Evolutionary conservation across 768 basidiomycete species (phyloP).

Genomic region (Coprinopsis cinerea): DNA sequence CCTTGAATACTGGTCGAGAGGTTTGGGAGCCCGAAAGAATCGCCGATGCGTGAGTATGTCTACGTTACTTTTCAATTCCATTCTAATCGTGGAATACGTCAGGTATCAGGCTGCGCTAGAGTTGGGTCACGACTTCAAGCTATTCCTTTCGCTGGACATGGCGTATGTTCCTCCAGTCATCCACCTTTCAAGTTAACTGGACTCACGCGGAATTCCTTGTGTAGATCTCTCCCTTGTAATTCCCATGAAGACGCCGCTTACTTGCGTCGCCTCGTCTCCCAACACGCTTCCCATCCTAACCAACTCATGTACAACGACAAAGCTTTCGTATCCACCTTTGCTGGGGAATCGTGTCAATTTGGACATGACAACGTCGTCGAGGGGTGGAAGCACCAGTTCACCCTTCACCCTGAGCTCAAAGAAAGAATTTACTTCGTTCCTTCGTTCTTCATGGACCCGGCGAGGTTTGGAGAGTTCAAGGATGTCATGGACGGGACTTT

Average conservation of each 20-base stretch:
- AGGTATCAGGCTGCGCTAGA: constrained; percentile 53
- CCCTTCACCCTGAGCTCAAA: constrained; percentile 37
- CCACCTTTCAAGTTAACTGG: not conserved
- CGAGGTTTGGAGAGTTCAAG: constrained; percentile 37
- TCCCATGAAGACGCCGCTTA: constrained; percentile 40
- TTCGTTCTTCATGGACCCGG: constrained; percentile 59
- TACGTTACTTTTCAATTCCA: not conserved
- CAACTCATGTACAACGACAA: constrained; percentile 42
- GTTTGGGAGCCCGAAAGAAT: constrained; percentile 59
- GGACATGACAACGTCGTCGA: constrained; percentile 44
- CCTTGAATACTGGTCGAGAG: constrained; percentile 64
- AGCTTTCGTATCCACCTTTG: constrained; percentile 64
- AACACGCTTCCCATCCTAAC: constrained; percentile 50
- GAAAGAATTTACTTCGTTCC: constrained; percentile 60
- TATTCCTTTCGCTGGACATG: constrained; percentile 81
- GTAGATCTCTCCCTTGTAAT: constrained; percentile 50
- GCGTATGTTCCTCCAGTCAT: constrained; percentile 34
- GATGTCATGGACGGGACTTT: constrained; percentile 54
- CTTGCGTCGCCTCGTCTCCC: constrained; percentile 49
- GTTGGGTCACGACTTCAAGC: constrained; percentile 53
- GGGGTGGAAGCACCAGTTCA: constrained; percentile 56
- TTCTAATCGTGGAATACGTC: constrained; percentile 3
- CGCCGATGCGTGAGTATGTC: constrained; percentile 48
- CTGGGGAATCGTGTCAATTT: constrained; percentile 64
- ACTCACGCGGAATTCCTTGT: not conserved